Evolutionary conservation across 2,329 filamentous ascomycete species (phyloP).

Genomic region (Lasiodiplodia hormozganensis): DNA sequence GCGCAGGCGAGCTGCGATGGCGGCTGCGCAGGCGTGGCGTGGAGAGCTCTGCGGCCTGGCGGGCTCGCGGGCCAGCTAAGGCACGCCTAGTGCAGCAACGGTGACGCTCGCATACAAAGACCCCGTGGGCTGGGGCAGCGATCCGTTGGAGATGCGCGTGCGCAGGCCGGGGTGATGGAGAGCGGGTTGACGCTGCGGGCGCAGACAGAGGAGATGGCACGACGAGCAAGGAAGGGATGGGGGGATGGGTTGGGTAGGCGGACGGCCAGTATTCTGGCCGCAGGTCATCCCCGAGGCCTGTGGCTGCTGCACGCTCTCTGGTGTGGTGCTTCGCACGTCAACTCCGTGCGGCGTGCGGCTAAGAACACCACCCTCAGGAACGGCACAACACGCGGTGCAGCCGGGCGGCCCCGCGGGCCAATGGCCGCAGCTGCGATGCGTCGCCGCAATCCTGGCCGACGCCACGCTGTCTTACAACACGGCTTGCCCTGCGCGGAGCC

Average conservation of each 20-base stretch:
- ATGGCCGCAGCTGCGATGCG: conserved; percentile 6
- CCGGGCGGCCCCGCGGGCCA: conserved; percentile 13
- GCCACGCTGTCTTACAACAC: conserved; percentile 12
- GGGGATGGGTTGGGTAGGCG: conserved; percentile 27
- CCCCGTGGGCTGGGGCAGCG: conserved; percentile 23
- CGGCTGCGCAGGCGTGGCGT: conserved; percentile 28
- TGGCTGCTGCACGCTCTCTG: conserved; percentile 30
- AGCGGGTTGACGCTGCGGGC: background rate
- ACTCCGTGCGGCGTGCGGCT: conserved; percentile 28
- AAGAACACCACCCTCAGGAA: conserved; percentile 18
- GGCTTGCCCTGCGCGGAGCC: background rate
- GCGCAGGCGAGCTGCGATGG: conserved; percentile 9
- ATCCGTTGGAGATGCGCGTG: conserved; percentile 25
- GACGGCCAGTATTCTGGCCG: conserved; percentile 7
- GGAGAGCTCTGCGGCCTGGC: conserved; percentile 26
- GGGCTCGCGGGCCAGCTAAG: conserved; percentile 24
- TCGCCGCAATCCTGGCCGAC: background rate
- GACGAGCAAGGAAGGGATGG: conserved; percentile 24
- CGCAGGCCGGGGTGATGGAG: conserved; percentile 15
- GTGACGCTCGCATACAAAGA: conserved; percentile 29
- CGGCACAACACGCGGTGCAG: conserved; percentile 26
- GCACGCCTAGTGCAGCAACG: conserved; percentile 28
- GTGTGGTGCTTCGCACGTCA: conserved; percentile 31
- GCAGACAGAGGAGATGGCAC: background rate
- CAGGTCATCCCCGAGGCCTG: conserved; percentile 31